Evolutionary conservation across 2,329 filamentous ascomycete genomes (phyloP).

Genomic region (Aspergillus sp.): DNA sequence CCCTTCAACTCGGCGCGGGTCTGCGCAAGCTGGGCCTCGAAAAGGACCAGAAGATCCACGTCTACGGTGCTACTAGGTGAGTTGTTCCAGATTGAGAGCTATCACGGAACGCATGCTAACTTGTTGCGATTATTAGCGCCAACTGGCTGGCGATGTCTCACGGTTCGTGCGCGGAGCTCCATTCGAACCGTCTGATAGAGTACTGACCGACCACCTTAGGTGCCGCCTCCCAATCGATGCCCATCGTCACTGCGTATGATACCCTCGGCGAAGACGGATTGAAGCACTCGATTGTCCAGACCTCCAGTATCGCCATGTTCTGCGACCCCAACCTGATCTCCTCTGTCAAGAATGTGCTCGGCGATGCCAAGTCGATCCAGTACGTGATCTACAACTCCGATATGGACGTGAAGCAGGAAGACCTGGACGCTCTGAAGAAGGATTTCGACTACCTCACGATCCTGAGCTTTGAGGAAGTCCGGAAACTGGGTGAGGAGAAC

Average conservation of each 20-base stretch:
- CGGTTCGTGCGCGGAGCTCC: slow-evolving; percentile 39
- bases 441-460: slow-evolving; percentile 54
- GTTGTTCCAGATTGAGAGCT: slow-evolving; percentile 18
- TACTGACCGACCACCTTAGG: slow-evolving; percentile 29
- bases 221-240: slow-evolving; percentile 78
- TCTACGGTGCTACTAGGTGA: slow-evolving; percentile 80
- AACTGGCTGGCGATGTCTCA: slow-evolving; percentile 85
- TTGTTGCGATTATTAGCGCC: slow-evolving; percentile 48
- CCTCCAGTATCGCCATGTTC: slow-evolving; percentile 78
- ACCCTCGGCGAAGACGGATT: slow-evolving; percentile 82
- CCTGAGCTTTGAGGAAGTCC: slow-evolving; percentile 55
- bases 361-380: slow-evolving; percentile 55
- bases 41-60: slow-evolving; percentile 67
- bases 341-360: slow-evolving; percentile 56
- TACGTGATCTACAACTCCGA: slow-evolving; percentile 59
- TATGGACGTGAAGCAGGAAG: slow-evolving; percentile 49
- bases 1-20: slow-evolving; percentile 68
- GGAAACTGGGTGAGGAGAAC: slow-evolving; percentile 60
- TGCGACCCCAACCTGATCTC: slow-evolving; percentile 74
- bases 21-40: slow-evolving; percentile 71
- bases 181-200: neutral
- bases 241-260: slow-evolving; percentile 93
- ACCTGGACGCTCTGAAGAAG: slow-evolving; percentile 54
- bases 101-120: slow-evolving; percentile 7
- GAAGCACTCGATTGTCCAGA: slow-evolving; percentile 81